Percentiles rank a stretch among this genome's conserved stretches.
phyloP scores from a whole-genome alignment of 2,329 filamentous ascomycete genomes.

The Dactylellina parvicollis region DNA sequence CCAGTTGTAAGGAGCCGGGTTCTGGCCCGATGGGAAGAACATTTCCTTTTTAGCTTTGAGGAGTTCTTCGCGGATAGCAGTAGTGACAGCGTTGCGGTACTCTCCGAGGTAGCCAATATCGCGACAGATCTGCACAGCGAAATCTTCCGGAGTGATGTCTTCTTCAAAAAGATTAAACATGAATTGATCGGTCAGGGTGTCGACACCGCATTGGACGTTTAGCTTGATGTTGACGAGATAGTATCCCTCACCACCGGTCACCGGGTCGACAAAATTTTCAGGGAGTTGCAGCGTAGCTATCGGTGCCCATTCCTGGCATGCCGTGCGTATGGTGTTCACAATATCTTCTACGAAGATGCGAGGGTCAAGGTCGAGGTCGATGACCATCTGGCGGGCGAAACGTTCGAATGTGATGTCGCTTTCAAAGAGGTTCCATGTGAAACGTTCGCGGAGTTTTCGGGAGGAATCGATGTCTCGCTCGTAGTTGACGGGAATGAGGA shows the following conservation, averaged over 20 bases:
- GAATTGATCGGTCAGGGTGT: slow-evolving; percentile 86
- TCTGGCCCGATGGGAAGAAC: slow-evolving; percentile 48
- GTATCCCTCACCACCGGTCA: slow-evolving; percentile 45
- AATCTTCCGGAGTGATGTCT: slow-evolving; percentile 88
- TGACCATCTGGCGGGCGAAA: slow-evolving; percentile 88
- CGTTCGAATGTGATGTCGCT: slow-evolving; percentile 92
- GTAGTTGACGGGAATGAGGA: slow-evolving; percentile 93
- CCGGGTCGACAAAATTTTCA: slow-evolving; percentile 48
- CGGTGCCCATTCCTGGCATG: slow-evolving; percentile 94
- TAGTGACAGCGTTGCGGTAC: slow-evolving; percentile 92
- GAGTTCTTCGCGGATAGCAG: slow-evolving; percentile 96
- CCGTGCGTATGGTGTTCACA: slow-evolving; percentile 91
- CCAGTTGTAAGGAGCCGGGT: slow-evolving; percentile 80
- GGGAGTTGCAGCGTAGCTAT: slow-evolving; percentile 82
- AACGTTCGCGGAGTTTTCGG: slow-evolving; percentile 89
- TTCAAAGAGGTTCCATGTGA: slow-evolving; percentile 97
- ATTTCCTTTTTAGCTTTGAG: slow-evolving; percentile 94
- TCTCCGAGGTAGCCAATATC: slow-evolving; percentile 89
- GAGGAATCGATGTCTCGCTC: slow-evolving; percentile 83
- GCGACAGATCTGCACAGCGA: slow-evolving; percentile 90
- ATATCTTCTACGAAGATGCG: slow-evolving; percentile 76
- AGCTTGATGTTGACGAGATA: slow-evolving; percentile 76
- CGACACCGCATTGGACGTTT: slow-evolving; percentile 89
- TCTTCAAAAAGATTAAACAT: slow-evolving; percentile 96
- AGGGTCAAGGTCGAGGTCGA: slow-evolving; percentile 87